phyloP scores from a whole-genome alignment of 1,284 basidiomycete genomes.

The Trametes versicolor region DNA sequence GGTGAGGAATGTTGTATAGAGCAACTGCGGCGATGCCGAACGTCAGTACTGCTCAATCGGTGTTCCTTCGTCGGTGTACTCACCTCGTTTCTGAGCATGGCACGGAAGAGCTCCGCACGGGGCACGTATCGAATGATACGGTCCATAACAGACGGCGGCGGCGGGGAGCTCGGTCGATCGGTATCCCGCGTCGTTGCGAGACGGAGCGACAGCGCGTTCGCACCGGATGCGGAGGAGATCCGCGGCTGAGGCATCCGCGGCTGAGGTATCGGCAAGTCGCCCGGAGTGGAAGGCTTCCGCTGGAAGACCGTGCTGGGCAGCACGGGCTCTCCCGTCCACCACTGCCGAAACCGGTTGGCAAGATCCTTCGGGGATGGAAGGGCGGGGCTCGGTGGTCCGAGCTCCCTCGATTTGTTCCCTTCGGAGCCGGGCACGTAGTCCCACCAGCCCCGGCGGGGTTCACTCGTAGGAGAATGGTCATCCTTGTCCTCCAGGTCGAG shows the following conservation, averaged over 20 bases:
- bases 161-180: slow-evolving; percentile 30
- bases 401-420: slow-evolving; percentile 12
- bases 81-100: slow-evolving; percentile 67
- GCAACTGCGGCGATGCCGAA: slow-evolving; percentile 50
- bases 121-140: slow-evolving; percentile 60
- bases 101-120: slow-evolving; percentile 61
- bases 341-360: slow-evolving; percentile 26
- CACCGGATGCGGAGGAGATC: slow-evolving; percentile 26
- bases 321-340: slow-evolving; percentile 31
- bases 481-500: slow-evolving; percentile 45
- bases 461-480: slow-evolving; percentile 33
- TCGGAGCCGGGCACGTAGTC: slow-evolving; percentile 53
- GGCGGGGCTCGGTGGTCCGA: slow-evolving; percentile 16
- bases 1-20: slow-evolving; percentile 66
- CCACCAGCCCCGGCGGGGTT: slow-evolving; percentile 61
- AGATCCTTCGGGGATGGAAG: slow-evolving; percentile 17
- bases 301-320: slow-evolving; percentile 37
- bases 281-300: slow-evolving; percentile 40
- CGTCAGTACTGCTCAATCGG: slow-evolving; percentile 1
- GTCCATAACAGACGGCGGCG: slow-evolving; percentile 53
- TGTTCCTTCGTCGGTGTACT: neutral
- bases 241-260: slow-evolving; percentile 39
- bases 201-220: slow-evolving; percentile 21
- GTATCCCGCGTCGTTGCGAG: slow-evolving; percentile 28
- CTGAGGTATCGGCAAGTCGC: slow-evolving; percentile 40